Evolutionary conservation across 805 yeast genomes (phyloP).

Genomic region (Cyberlindnera mycetangii): DNA sequence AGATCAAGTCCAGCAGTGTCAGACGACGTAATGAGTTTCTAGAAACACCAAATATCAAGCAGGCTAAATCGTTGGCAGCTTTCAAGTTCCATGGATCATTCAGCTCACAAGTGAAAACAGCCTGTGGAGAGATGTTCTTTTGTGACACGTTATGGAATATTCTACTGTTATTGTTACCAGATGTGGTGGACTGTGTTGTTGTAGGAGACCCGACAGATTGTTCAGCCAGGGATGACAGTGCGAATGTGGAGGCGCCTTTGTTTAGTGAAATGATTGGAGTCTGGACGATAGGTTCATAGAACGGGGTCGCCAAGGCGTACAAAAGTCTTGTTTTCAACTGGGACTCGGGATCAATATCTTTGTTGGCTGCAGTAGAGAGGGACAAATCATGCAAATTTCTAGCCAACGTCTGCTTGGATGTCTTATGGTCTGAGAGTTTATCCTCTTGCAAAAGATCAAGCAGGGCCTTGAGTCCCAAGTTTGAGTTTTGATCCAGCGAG

Average conservation of each 20-base stretch:
- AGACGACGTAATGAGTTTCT: conserved; percentile 57
- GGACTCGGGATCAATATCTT: conserved; percentile 19
- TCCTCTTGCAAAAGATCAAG: conserved; percentile 44
- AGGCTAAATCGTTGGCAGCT: conserved; percentile 88
- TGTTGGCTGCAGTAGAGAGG: conserved; percentile 35
- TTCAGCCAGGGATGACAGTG: conserved; percentile 28
- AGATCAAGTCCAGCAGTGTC: conserved; percentile 71
- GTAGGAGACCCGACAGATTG: conserved; percentile 10
- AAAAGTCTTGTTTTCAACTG: conserved; percentile 41
- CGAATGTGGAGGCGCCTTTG: conserved; percentile 30
- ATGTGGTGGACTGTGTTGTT: not conserved
- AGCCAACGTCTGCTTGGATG: conserved; percentile 38
- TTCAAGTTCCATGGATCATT: conserved; percentile 75
- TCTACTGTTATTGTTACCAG: conserved; percentile 26
- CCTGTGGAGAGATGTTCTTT: conserved; percentile 73
- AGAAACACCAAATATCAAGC: conserved; percentile 80
- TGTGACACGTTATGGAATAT: conserved; percentile 67
- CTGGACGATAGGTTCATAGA: conserved; percentile 33
- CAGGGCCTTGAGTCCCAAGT: conserved; percentile 40
- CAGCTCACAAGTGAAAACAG: conserved; percentile 75
- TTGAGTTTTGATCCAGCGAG: conserved; percentile 2
- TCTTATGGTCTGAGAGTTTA: conserved; percentile 27
- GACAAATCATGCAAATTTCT: conserved; percentile 58
- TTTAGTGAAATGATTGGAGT: conserved; percentile 26
- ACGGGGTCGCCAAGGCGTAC: conserved; percentile 67